These are phyloP conservation scores for Arxiozyma heterogenica DNA, from an alignment of 1,139 yeast species.

Conservation along the genomic window DNA sequence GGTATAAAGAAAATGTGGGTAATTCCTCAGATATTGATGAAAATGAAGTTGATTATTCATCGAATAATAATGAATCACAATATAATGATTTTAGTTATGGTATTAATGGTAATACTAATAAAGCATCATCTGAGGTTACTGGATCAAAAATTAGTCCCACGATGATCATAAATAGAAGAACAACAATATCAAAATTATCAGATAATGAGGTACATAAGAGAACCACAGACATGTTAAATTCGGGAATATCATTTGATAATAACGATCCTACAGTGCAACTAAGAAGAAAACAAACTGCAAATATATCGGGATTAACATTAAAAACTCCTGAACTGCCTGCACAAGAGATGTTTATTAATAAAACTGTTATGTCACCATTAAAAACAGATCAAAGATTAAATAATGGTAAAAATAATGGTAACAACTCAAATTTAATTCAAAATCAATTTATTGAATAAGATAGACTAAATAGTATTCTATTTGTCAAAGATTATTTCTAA, in stretches of 20 bases:
- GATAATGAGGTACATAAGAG: neutral
- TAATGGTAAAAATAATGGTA: neutral
- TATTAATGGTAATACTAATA: neutral
- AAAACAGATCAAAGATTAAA: neutral
- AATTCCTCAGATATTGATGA: slow-evolving; percentile 8
- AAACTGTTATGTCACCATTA: slow-evolving; percentile 4
- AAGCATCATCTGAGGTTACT: neutral
- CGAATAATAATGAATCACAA: neutral
- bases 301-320: neutral
- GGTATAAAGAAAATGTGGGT: slow-evolving; percentile 50
- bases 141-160: slow-evolving; percentile 12
- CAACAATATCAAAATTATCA: slow-evolving; percentile 14
- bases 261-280: neutral
- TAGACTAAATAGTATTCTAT: neutral
- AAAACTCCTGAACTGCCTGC: slow-evolving; percentile 18
- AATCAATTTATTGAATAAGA: neutral
- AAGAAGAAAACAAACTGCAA: neutral
- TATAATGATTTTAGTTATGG: neutral
- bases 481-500: neutral
- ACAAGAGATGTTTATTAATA: slow-evolving; percentile 27
- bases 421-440: neutral
- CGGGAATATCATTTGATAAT: neutral
- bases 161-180: slow-evolving; percentile 29
- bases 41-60: slow-evolving; percentile 2
- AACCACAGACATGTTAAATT: neutral